These are phyloP conservation scores for Alternaria sp. DNA, from an alignment of 2,329 filamentous ascomycete genomes.

Conservation along the genomic window DNA sequence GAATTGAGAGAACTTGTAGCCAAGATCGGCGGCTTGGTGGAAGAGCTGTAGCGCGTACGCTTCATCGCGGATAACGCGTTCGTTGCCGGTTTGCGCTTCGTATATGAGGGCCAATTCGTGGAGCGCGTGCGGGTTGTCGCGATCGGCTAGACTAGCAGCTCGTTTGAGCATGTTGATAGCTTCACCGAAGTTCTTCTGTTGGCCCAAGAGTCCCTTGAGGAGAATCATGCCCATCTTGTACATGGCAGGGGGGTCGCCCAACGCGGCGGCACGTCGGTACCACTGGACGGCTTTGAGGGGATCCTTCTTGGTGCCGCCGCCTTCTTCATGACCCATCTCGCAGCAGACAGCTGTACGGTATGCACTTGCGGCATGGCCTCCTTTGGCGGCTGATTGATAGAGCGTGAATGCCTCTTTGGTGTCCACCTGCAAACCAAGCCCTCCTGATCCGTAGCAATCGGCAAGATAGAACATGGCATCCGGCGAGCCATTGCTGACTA, in stretches of 20 bases:
- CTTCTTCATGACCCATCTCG: constrained; percentile 93
- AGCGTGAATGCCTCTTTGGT: constrained; percentile 91
- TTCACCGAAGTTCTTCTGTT: constrained; percentile 80
- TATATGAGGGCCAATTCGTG: constrained; percentile 79
- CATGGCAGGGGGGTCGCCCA: constrained; percentile 93
- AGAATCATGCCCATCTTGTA: constrained; percentile 98
- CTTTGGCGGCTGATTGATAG: constrained; percentile 92
- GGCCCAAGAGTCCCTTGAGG: constrained; percentile 91
- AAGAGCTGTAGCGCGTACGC: constrained; percentile 82
- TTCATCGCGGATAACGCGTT: constrained; percentile 78
- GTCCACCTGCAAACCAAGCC: constrained; percentile 79
- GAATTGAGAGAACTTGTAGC: constrained; percentile 95
- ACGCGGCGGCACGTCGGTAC: constrained; percentile 90
- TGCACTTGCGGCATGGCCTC: constrained; percentile 82
- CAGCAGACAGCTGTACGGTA: constrained; percentile 97
- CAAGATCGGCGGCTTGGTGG: constrained; percentile 81
- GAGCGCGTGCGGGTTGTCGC: constrained; percentile 91
- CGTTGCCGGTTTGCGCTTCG: constrained; percentile 67
- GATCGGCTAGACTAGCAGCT: constrained; percentile 84
- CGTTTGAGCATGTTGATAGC: constrained; percentile 92
- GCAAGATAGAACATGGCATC: constrained; percentile 95
- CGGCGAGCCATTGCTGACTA: constrained; percentile 72
- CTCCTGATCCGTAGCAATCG: constrained; percentile 84
- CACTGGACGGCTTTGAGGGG: constrained; percentile 95
- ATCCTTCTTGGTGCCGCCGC: constrained; percentile 89